Conservation (phyloP, 176 grass and related monocot species). For the Oryza coarctata region DNA sequence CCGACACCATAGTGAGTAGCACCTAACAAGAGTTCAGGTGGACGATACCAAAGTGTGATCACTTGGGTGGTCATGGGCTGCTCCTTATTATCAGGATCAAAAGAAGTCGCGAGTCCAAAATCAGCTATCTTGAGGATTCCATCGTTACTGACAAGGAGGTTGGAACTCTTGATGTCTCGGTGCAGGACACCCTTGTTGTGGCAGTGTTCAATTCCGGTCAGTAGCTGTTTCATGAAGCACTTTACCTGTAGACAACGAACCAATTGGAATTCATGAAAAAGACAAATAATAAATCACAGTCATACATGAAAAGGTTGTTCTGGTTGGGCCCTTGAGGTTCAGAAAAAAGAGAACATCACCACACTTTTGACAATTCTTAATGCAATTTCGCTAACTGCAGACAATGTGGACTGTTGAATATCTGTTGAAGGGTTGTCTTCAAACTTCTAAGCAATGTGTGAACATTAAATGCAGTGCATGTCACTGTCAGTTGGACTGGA, state of each 20-base stretch:
- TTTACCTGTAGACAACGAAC: slow-evolving; percentile 64
- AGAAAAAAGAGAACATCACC: not conserved
- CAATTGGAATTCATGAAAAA: slow-evolving; percentile 3
- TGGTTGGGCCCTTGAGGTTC: slow-evolving; percentile 4
- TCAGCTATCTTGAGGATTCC: slow-evolving; percentile 95
- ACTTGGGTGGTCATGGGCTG: slow-evolving; percentile 82
- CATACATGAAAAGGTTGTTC: slow-evolving; percentile 2
- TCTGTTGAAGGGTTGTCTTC: slow-evolving; percentile 14
- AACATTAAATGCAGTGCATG: not conserved
- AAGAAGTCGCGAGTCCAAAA: slow-evolving; percentile 80
- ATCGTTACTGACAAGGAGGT: slow-evolving; percentile 71
- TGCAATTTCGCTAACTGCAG: slow-evolving; percentile 17
- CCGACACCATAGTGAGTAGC: slow-evolving; percentile 73
- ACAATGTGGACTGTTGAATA: slow-evolving; percentile 42
- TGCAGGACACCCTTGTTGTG: slow-evolving; percentile 78
- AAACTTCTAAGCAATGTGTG: slow-evolving; percentile 27
- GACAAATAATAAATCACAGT: not conserved
- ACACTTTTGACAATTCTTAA: slow-evolving; percentile 14
- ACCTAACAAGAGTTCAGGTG: slow-evolving; percentile 88
- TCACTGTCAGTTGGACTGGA: slow-evolving; percentile 40
- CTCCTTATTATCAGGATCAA: slow-evolving; percentile 47
- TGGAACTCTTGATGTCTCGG: slow-evolving; percentile 93
- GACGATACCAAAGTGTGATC: slow-evolving; percentile 97
- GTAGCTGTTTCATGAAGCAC: slow-evolving; percentile 88
- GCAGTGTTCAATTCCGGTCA: slow-evolving; percentile 84